Base-by-base conservation (phyloP, 345 rosid species). In the Crucihimalaya himalaica region DNA sequence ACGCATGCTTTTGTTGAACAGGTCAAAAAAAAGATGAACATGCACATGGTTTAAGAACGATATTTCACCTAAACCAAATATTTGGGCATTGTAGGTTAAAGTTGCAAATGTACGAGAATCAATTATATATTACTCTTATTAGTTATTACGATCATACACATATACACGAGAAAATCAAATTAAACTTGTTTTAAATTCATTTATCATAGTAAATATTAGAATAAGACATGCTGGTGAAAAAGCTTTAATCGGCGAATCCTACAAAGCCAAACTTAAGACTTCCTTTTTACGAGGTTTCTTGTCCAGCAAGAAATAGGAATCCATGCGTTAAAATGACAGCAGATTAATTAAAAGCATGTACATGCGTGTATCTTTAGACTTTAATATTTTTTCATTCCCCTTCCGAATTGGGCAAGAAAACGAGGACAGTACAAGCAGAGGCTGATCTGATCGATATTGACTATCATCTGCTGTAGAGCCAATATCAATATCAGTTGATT, bases 381-480 rank as follows among this genome's bases (percentile, higher is more conserved):
- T 68, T 60, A 31, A 20, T 23, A 0, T 50, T 57, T 14, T 50
- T 37, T 58, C 55, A 6, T 50, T 8, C 2, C 12, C 9, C 7
- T 42, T 40, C 27, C 21, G 34, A 23, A 13, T n/a, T n/a, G n/a
- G n/a, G 31, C 53, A 15, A 31, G 70, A 15, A 15, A 63, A 21
- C 10, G 57, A 55, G 12, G n/a, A 47, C 23, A 34, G 18, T 46
- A 46, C 63, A 25, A 55, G 66, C 16, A 75, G 40, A 52, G 63
- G 56, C 68, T 75, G 69, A 23, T 69, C 68, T 75, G 69, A 23
- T 69, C 25, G 25, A 37, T 64, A 8, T 50, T 12, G 7, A 73
- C 46, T 4, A 81, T 16, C 66, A 81, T 16, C 66, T 82, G 66
- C n/a, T 57, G 70, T 15, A 88, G 31, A 70, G 68, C 53, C 66